A percentile compares a stretch with the other conserved stretches of the same genome.
Conservation (phyloP, 2,329 filamentous ascomycete genomes). For the Stemphylium vesicarium region DNA sequence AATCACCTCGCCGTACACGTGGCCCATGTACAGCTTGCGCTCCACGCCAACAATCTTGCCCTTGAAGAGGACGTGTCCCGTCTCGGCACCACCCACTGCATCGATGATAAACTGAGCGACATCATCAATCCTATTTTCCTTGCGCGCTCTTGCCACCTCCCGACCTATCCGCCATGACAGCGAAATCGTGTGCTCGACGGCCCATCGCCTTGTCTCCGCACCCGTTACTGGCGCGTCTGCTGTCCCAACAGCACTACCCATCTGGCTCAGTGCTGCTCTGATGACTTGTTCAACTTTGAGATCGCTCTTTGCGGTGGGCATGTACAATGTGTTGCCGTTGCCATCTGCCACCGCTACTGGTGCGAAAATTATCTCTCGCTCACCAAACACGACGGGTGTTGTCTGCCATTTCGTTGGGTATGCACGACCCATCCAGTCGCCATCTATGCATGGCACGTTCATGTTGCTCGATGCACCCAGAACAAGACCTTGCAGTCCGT, state of each 20-base stretch:
- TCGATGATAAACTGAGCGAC: slow-evolving; percentile 51
- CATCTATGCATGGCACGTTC: slow-evolving; percentile 54
- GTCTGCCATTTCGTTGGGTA: slow-evolving; percentile 56
- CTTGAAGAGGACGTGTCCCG: slow-evolving; percentile 51
- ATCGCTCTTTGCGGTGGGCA: slow-evolving; percentile 47
- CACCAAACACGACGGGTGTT: slow-evolving; percentile 52
- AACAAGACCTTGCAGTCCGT: slow-evolving; percentile 51
- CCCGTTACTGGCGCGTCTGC: slow-evolving; percentile 49
- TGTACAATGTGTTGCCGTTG: slow-evolving; percentile 51
- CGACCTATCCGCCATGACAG: slow-evolving; percentile 49
- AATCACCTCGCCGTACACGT: slow-evolving; percentile 53
- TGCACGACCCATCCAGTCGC: slow-evolving; percentile 57
- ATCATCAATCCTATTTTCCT: slow-evolving; percentile 45
- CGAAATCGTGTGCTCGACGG: slow-evolving; percentile 49
- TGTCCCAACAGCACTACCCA: slow-evolving; percentile 45
- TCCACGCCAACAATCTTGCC: slow-evolving; percentile 56
- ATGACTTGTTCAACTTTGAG: slow-evolving; percentile 50
- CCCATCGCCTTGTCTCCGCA: slow-evolving; percentile 46
- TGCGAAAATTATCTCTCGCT: slow-evolving; percentile 49
- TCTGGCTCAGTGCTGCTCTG: slow-evolving; percentile 45
- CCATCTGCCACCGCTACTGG: slow-evolving; percentile 51
- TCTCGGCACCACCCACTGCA: slow-evolving; percentile 49
- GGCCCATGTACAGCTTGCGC: slow-evolving; percentile 50
- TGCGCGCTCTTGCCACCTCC: slow-evolving; percentile 44
- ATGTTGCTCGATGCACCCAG: slow-evolving; percentile 48